These are phyloP conservation scores for Aspergillus luchuensis DNA, from an alignment of 2,329 filamentous ascomycete species.

Conservation along the genomic window DNA sequence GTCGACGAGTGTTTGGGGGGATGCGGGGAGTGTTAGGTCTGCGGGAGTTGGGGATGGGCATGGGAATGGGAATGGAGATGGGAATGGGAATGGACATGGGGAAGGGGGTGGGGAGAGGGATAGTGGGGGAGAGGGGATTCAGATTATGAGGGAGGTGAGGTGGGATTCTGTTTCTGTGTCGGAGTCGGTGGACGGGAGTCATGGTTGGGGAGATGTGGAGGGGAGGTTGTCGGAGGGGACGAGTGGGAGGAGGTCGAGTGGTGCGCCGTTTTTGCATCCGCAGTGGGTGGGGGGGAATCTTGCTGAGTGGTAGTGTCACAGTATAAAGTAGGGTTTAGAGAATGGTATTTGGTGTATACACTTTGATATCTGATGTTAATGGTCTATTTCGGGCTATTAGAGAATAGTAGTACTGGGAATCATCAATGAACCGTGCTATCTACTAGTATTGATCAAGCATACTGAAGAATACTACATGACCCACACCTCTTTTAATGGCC, in stretches of 20 bases:
- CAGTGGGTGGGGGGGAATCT: neutral
- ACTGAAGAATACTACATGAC: too few relatives aligned
- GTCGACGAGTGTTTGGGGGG: too few relatives aligned
- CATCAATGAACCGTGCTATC: too few relatives aligned
- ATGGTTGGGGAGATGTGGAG: neutral
- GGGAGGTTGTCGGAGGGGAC: neutral
- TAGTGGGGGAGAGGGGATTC: conserved; percentile 26
- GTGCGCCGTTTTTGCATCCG: neutral
- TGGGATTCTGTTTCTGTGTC: conserved; percentile 24
- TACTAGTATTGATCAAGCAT: too few relatives aligned
- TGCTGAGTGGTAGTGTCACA: too few relatives aligned
- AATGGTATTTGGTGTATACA: too few relatives aligned
- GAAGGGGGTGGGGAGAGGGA: conserved; percentile 6
- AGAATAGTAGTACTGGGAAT: too few relatives aligned
- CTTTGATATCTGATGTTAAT: too few relatives aligned
- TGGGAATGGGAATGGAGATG: conserved; percentile 12
- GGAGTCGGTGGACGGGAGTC: neutral
- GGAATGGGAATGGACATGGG: conserved; percentile 3
- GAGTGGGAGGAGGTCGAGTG: neutral
- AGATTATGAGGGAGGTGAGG: conserved; percentile 31
- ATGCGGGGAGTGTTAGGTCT: too few relatives aligned
- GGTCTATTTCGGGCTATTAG: too few relatives aligned
- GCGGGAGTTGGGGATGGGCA: neutral
- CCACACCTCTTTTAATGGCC: too few relatives aligned
- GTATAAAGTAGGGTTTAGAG: too few relatives aligned